Conservation (phyloP, 2,329 filamentous ascomycete genomes). For the Ilyonectria destructans region DNA sequence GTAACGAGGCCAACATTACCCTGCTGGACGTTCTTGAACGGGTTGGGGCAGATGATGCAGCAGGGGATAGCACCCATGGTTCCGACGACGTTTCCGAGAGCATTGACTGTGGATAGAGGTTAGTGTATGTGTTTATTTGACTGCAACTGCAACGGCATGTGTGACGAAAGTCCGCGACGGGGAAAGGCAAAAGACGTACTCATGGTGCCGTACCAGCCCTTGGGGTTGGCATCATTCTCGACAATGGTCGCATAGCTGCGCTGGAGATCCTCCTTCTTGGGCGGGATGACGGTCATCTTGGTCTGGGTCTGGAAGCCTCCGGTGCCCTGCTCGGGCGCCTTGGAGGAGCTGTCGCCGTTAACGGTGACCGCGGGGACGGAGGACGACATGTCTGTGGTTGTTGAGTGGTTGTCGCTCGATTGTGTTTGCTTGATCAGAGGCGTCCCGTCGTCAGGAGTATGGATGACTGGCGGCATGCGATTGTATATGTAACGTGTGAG, state of each 20-base stretch:
- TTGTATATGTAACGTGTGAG: background rate
- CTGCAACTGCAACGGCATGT: background rate
- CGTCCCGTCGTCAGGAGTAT: background rate
- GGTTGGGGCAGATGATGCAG: slow-evolving; percentile 94
- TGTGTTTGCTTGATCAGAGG: background rate
- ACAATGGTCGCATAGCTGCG: slow-evolving; percentile 81
- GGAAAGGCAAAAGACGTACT: slow-evolving; percentile 68
- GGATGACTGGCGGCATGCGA: background rate
- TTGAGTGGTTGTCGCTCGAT: background rate
- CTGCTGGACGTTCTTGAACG: slow-evolving; percentile 92
- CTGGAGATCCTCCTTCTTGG: slow-evolving; percentile 87
- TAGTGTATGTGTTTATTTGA: slow-evolving; percentile 10
- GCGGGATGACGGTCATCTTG: slow-evolving; percentile 83
- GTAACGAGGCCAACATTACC: slow-evolving; percentile 96
- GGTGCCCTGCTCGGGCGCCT: slow-evolving; percentile 44
- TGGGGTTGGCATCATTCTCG: slow-evolving; percentile 77
- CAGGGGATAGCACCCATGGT: slow-evolving; percentile 90
- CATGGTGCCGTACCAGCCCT: slow-evolving; percentile 93
- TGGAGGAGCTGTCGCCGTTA: slow-evolving; percentile 52
- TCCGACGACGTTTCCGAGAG: slow-evolving; percentile 82
- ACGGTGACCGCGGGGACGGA: slow-evolving; percentile 40
- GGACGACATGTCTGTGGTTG: slow-evolving; percentile 3
- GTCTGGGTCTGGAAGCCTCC: slow-evolving; percentile 66
- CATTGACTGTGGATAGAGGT: slow-evolving; percentile 71
- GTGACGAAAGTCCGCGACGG: background rate